Percentiles rank a stretch among this genome's conserved stretches.
Conservation (phyloP, 768 basidiomycete genomes). For the Mycena crocata region DNA sequence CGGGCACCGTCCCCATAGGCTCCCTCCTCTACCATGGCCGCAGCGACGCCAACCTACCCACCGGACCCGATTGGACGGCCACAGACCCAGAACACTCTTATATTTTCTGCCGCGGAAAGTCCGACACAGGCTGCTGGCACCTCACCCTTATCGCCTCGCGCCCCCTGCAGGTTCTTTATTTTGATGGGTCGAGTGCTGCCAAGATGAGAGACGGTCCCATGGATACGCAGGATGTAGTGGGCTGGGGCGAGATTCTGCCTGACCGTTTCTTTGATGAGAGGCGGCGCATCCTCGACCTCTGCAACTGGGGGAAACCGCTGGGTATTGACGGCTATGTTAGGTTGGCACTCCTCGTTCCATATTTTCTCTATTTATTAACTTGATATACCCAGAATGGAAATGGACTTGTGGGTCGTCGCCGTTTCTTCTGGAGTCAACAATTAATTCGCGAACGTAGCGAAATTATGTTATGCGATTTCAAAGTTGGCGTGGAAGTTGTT, state of each 20-base stretch:
- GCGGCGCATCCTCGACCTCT: constrained; percentile 43
- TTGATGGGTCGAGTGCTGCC: constrained; percentile 44
- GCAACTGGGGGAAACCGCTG: constrained; percentile 45
- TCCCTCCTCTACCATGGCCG: constrained; percentile 51
- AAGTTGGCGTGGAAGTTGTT: constrained; percentile 49
- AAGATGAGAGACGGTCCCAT: constrained; percentile 45
- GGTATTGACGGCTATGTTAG: constrained; percentile 50
- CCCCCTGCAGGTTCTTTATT: constrained; percentile 46
- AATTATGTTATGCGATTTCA: constrained; percentile 62
- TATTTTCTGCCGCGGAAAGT: constrained; percentile 36
- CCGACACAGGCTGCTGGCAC: constrained; percentile 40
- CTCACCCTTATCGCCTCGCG: constrained; percentile 43
- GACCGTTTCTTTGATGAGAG: constrained; percentile 35
- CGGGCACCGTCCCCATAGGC: constrained; percentile 47
- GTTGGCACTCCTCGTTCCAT: constrained; percentile 12
- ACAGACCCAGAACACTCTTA: constrained; percentile 50
- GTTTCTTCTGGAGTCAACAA: neutral
- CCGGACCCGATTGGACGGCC: constrained; percentile 46
- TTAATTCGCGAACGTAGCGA: constrained; percentile 47
- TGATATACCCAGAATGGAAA: constrained; percentile 53
- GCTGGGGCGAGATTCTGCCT: constrained; percentile 40
- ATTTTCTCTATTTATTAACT: neutral
- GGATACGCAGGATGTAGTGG: constrained; percentile 51
- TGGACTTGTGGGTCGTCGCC: constrained; percentile 54
- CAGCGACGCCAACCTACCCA: constrained; percentile 35